Percentiles rank a stretch among this genome's conserved stretches.
Conservation (phyloP, 1,284 basidiomycete species). For the Leccinum huronense region DNA sequence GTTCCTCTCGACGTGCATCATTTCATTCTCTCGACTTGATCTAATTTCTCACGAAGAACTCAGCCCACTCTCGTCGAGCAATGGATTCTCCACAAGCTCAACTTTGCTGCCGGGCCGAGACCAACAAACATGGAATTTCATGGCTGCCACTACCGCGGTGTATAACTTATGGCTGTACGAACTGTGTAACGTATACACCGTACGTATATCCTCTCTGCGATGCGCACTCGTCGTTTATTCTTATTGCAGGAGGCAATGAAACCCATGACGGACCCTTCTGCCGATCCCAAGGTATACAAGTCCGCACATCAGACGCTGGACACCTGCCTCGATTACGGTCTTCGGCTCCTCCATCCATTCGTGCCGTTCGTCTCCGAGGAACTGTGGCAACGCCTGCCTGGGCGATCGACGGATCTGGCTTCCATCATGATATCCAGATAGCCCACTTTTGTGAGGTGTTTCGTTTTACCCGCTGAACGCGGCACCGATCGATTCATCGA, state of each 20-base stretch:
- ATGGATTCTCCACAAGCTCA: conserved; percentile 96
- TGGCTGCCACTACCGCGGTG: conserved; percentile 80
- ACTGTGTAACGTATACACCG: conserved; percentile 98
- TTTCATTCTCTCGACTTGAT: background rate
- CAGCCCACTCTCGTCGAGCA: conserved; percentile 86
- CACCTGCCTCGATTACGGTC: conserved; percentile 88
- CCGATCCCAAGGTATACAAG: conserved; percentile 47
- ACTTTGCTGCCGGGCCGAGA: conserved; percentile 69
- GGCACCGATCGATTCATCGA: conserved; percentile 3
- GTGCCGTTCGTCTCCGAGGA: conserved; percentile 99
- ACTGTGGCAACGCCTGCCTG: conserved; percentile 94
- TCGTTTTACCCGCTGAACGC: background rate
- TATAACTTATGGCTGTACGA: conserved; percentile 99
- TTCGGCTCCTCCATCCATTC: conserved; percentile 93
- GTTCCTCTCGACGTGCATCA: conserved; percentile 58
- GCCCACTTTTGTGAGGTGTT: conserved; percentile 68
- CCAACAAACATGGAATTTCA: conserved; percentile 93
- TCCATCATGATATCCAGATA: conserved; percentile 90
- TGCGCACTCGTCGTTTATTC: conserved; percentile 7
- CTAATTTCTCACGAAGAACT: conserved; percentile 14
- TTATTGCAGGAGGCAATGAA: conserved; percentile 88
- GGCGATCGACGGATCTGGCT: conserved; percentile 76
- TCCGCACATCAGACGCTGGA: conserved; percentile 97
- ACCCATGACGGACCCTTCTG: conserved; percentile 85
- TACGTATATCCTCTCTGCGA: conserved; percentile 39